Evolutionary conservation across 768 basidiomycete genomes (phyloP), one percentile per base, ranked within the genome.

Genomic region (Pleurotus tuoliensis): DNA sequence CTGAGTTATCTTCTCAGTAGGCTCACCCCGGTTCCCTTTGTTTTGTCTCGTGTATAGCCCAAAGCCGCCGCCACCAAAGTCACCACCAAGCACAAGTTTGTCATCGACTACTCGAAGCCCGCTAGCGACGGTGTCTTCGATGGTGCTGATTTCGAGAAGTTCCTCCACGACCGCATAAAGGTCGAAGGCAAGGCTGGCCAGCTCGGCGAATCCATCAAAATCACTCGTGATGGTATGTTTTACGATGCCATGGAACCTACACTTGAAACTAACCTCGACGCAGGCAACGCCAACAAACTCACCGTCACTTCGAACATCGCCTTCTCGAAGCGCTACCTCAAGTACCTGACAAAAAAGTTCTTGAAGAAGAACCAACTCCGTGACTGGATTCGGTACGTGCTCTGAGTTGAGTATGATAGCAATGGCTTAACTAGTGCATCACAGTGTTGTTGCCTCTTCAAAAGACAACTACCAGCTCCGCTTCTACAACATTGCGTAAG

Each of bases 301-400:
- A 88, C 86, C 56, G 84, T 98, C 63, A 85, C 87, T 51, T 88
- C 94, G 53, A 86, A 77, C 67, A 86, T 96, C 70, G 86, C 92
- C 56, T 89, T 98, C 76, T 98, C 96, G 50, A 98, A 98, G 79
- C 84, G 92, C 56, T 98, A 97, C 75, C 86, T 98, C 71, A 98
- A 98, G 76, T 99, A 98, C 77, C 81, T 98, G 59, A 98, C 96
- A 61, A 98, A 98, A 83, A 96, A 96, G 80, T 95, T 93, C 83
- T 82, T 98, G 76, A 98, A 98, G 84, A 97, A 97, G 85, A 94
- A 95, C 78, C 76, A 81, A 45, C 82, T 97, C 65, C 88, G 94
- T 63, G 95, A 98, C 77, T 98, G 94, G 91, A 93, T 98, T 71
- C 94, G 94, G 84, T 87, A 61, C 49, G 77, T 69, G 13, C 15